Evolutionary conservation across 768 basidiomycete species (phyloP), one percentile per base, ranked within the genome.

Genomic region (Lentinus brumalis): DNA sequence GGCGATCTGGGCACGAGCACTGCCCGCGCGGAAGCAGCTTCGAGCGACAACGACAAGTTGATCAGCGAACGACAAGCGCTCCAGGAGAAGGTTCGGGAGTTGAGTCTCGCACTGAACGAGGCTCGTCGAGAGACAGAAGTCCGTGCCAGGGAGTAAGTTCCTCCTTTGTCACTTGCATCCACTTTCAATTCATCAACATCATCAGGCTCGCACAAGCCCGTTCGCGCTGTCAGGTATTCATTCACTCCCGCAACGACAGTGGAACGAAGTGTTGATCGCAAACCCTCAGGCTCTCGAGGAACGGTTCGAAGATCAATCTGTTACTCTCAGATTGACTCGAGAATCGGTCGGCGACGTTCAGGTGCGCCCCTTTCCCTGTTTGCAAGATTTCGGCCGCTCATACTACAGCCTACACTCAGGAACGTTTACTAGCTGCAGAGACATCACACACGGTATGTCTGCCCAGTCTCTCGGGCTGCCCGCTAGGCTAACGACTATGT

Each of bases 301-400:
- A 56, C 79, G 85, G 29, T 83, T 82, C 54, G 86, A 88, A 12
- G 80, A 84, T 15, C 86, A 87, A 63, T 70, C 78, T 1, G 73
- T 82, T 6, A 82, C 83, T 1, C 70, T 86, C 50, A 77, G 79
- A 29, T 70, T 86, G 26, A 78, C 82, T 7, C 85, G 83, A 65
- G 86, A 88, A 60, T 75, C 81, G 5, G 70, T 78, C 18, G 83
- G 78, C 2, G 83, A 87, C 66, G 62, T 83, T 12, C 85, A 83
- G 71, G 82, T 80, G 66, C 31, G 49, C 26, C n/a, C 5, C 8
- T n/a, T 50, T 51, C 5, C 3, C 15, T 9, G 40, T 16, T n/a
- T n/a, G n/a, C n/a, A 21, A 41, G 57, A 6, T 39, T 53, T 2
- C 4, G 9, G 21, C 29, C 31, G 18, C 55, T 47, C 31, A 52